phyloP scores from a whole-genome alignment of 352 stramenopile species.

The Plasmopara halstedii region DNA sequence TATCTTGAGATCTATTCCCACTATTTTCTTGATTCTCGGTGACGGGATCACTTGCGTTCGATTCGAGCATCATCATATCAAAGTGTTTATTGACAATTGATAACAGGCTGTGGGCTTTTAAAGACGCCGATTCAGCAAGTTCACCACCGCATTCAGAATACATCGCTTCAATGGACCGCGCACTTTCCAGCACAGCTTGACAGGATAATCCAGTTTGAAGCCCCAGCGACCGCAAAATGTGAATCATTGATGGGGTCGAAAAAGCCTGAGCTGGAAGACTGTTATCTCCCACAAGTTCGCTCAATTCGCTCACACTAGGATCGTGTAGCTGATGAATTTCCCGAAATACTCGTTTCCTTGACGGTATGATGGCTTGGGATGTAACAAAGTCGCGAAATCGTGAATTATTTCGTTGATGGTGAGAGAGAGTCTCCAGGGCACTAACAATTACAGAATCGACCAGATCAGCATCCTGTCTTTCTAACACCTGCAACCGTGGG shows the following conservation, averaged over 20 bases:
- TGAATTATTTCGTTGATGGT: slow-evolving; percentile 45
- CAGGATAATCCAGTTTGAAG: slow-evolving; percentile 56
- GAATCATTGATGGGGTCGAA: slow-evolving; percentile 35
- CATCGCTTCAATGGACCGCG: slow-evolving; percentile 49
- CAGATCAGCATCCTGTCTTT: slow-evolving; percentile 23
- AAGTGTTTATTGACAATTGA: slow-evolving; percentile 73
- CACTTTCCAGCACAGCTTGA: slow-evolving; percentile 64
- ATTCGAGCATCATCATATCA: slow-evolving; percentile 38
- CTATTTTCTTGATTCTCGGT: slow-evolving; percentile 6
- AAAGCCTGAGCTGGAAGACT: slow-evolving; percentile 51
- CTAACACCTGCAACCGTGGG: slow-evolving; percentile 31
- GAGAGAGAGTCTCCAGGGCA: slow-evolving; percentile 35
- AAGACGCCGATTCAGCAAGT: slow-evolving; percentile 19
- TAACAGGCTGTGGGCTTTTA: slow-evolving; percentile 48
- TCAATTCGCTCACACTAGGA: slow-evolving; percentile 55
- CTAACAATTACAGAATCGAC: slow-evolving; percentile 44
- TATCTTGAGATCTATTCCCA: slow-evolving; percentile 12
- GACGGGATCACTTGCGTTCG: slow-evolving; percentile 5
- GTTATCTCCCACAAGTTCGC: slow-evolving; percentile 53
- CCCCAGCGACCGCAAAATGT: slow-evolving; percentile 45
- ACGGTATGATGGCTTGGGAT: slow-evolving; percentile 42
- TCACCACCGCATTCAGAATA: slow-evolving; percentile 15
- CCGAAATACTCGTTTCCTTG: slow-evolving; percentile 42
- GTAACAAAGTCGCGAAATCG: slow-evolving; percentile 42
- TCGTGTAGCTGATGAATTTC: slow-evolving; percentile 55